phyloP scores from a whole-genome alignment of 495 filamentous ascomycete genomes.

The Geopyxis carbonaria region DNA sequence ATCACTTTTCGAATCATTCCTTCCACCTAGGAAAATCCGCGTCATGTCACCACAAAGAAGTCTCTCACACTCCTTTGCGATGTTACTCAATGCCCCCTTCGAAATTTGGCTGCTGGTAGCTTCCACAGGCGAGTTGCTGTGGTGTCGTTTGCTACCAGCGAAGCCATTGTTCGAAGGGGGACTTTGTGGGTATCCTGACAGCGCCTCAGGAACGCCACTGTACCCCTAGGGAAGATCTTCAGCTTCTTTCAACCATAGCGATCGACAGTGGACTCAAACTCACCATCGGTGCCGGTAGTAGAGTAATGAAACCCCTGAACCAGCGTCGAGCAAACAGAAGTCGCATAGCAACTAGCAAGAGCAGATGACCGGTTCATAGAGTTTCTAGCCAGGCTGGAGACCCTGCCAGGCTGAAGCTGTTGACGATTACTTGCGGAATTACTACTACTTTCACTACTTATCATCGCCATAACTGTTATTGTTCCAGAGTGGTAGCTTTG shows the following conservation, averaged over 20 bases:
- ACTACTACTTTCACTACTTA: slow-evolving; percentile 25
- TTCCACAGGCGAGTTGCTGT: slow-evolving; percentile 24
- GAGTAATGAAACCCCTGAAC: slow-evolving; percentile 85
- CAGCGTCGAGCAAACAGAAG: slow-evolving; percentile 35
- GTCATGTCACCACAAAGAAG: slow-evolving; percentile 93
- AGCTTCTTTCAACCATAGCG: not conserved
- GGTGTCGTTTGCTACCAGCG: too few relatives aligned
- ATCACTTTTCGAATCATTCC: slow-evolving; percentile 50
- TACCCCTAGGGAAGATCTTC: slow-evolving; percentile 39
- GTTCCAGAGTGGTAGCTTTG: slow-evolving; percentile 7
- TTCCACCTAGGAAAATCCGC: slow-evolving; percentile 88
- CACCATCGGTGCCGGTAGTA: slow-evolving; percentile 68
- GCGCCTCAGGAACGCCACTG: slow-evolving; percentile 97
- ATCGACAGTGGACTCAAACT: slow-evolving; percentile 15
- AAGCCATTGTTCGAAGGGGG: slow-evolving; percentile 12
- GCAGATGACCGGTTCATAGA: slow-evolving; percentile 32
- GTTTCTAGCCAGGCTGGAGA: too few relatives aligned
- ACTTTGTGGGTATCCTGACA: slow-evolving; percentile 36
- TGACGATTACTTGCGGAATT: slow-evolving; percentile 9
- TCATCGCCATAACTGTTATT: slow-evolving; percentile 25
- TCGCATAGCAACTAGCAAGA: slow-evolving; percentile 72
- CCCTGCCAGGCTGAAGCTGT: too few relatives aligned
- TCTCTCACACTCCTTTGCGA: slow-evolving; percentile 99
- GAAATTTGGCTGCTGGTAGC: slow-evolving; percentile 27
- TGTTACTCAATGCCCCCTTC: slow-evolving; percentile 84